phyloP scores from a whole-genome alignment of 2,329 filamentous ascomycete genomes.

The Teratosphaeria zuluensis region DNA sequence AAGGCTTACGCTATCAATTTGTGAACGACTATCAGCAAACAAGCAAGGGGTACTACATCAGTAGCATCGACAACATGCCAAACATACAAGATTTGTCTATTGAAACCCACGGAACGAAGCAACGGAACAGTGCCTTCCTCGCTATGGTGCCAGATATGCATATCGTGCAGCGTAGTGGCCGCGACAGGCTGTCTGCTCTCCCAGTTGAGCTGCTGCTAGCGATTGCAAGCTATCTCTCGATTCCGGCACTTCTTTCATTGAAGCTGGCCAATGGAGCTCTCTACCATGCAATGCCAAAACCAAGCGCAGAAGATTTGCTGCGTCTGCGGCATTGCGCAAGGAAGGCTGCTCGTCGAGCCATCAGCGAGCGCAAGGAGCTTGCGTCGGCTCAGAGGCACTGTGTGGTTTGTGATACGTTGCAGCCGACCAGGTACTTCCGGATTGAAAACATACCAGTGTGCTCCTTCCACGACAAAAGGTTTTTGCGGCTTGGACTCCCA shows the following conservation, averaged over 20 bases:
- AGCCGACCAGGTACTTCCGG: neutral
- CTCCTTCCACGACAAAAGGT: neutral
- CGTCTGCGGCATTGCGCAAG: conserved; percentile 15
- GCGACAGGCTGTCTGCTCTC: conserved; percentile 14
- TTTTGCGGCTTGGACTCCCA: neutral
- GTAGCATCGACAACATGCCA: too few species aligned
- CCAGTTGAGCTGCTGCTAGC: conserved; percentile 27
- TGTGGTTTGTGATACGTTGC: conserved; percentile 13
- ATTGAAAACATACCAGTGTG: neutral
- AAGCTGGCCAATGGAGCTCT: conserved; percentile 27
- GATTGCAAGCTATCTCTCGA: conserved; percentile 27
- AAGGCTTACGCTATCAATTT: neutral
- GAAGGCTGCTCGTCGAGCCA: conserved; percentile 13
- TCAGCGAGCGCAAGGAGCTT: conserved; percentile 13
- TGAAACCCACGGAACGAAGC: too few species aligned
- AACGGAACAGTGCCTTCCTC: conserved; percentile 3
- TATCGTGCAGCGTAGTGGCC: neutral
- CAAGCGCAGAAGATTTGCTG: conserved; percentile 10
- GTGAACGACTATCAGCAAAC: too few species aligned
- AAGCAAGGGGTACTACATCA: too few species aligned
- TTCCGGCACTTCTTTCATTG: conserved; percentile 29
- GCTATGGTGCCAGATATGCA: neutral
- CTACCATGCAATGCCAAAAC: conserved; percentile 14
- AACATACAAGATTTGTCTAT: too few species aligned
- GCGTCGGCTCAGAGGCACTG: conserved; percentile 14